Conservation (phyloP, 2,329 filamentous ascomycete genomes). For the Claviceps capensis region DNA sequence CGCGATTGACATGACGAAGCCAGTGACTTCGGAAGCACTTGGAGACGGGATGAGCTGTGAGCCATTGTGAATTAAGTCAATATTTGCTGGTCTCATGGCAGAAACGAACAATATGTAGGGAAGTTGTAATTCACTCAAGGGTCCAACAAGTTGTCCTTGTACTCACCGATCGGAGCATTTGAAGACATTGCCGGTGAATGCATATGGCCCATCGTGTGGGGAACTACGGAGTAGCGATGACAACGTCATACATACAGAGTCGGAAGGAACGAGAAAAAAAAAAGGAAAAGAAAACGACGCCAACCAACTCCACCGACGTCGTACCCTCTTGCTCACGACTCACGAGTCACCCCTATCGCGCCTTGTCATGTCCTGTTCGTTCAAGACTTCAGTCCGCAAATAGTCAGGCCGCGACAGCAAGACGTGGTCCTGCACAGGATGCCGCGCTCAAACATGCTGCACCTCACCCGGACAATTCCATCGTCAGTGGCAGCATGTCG, state of each 20-base stretch:
- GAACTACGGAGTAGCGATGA: neutral
- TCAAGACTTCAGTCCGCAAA: neutral
- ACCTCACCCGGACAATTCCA: constrained; percentile 9
- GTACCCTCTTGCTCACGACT: neutral
- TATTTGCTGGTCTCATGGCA: no score
- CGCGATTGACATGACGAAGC: no score
- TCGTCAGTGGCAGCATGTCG: constrained; percentile 8
- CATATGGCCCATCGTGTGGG: neutral
- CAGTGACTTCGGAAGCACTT: no score
- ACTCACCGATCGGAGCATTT: neutral
- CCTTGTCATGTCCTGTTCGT: neutral
- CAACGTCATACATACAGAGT: neutral
- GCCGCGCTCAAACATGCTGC: constrained; percentile 16
- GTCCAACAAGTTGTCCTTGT: neutral
- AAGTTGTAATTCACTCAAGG: no score
- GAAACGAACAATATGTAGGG: no score
- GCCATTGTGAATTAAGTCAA: no score
- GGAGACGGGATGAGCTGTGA: no score
- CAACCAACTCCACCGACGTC: neutral
- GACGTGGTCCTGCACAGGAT: constrained; percentile 11
- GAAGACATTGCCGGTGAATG: neutral
- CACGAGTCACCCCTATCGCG: neutral
- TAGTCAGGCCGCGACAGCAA: neutral
- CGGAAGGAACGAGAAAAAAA: neutral
- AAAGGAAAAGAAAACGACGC: neutral